These are phyloP conservation scores for Stephanodiscus triporus DNA, from an alignment of 108 stramenopile species.

Conservation along the genomic window DNA sequence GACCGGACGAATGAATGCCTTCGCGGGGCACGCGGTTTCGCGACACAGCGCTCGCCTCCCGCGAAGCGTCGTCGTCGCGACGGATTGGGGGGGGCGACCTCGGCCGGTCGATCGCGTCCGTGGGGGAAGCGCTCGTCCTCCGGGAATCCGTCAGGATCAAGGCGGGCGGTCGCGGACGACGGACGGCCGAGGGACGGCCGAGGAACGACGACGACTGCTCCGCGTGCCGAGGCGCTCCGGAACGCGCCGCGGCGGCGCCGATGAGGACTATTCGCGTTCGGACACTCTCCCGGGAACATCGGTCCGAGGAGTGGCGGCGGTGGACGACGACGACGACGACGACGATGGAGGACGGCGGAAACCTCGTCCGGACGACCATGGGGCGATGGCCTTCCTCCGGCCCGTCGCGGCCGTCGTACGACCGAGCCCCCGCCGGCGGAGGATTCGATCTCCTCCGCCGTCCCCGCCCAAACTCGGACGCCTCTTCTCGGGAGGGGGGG, in stretches of 20 bases:
- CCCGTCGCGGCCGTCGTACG: no score
- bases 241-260: constrained; percentile 59
- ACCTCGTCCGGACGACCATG: no score
- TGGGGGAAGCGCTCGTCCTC: constrained; percentile 54
- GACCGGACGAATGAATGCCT: constrained; percentile 64
- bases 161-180: constrained; percentile 9
- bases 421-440: no score
- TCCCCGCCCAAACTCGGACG: constrained; percentile 17
- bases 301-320: not conserved
- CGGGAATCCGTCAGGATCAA: constrained; percentile 54
- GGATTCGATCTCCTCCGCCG: constrained; percentile 54
- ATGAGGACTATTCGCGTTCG: constrained; percentile 65
- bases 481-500: constrained; percentile 25
- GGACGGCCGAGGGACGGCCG: not conserved
- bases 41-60: no score
- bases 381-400: no score
- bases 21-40: constrained; percentile 44
- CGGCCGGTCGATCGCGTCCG: constrained; percentile 30
- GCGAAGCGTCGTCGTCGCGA: no score
- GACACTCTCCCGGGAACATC: no score
- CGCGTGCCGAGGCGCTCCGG: constrained; percentile 42
- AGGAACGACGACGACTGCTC: not conserved
- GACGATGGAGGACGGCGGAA: not conserved
- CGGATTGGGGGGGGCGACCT: no score
- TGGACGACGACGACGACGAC: not conserved